Base-by-base conservation (phyloP, 192 early-diverging fungal species). In the Backusella australiensis region DNA sequence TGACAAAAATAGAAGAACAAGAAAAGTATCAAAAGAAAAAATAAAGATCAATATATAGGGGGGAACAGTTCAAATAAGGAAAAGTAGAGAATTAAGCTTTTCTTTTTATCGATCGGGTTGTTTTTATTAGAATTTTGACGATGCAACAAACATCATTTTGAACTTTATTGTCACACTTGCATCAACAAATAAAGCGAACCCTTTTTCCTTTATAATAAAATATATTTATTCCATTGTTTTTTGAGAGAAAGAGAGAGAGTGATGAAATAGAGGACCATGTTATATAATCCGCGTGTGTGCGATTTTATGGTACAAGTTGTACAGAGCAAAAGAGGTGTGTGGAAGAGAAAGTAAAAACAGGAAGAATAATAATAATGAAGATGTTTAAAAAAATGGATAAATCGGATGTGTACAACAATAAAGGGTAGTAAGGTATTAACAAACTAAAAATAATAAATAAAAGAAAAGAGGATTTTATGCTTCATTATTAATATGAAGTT, bases 401-500 rank as follows among this genome's bases (percentile, higher is more conserved):
- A 38, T 12, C 0, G 67, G 19, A 69, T 69, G n/a, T 69, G n/a
- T 36, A 41, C 19, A 63, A 26, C 26, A 23, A 23, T 56, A 11
- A 69, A 41, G n/a, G 21, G 19, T 23, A 23, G 68, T 38, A 68
- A n/a, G n/a, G 19, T 66, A 66, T 66, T 15, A 66, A 12, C 23
- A 66, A 68, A 36, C 34, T 35, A 68, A 36, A 68, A n/a, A 32
- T 19, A 36, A 38, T 68, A 36, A 36, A 68, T 68, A 36, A 68
- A 36, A 36, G 8, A 36, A 19, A 38, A 36, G 19, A 38, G 0
- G 4, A 8, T 2, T 23, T 69, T 69, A 69, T 38, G 68, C 36
- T 71, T 71, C 70, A 71, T 71, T 41, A 17, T 39, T 17, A 46
- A 71, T 71, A 34, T 71, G 70, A 19, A 71, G 29, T 52, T 78